Base-by-base conservation (phyloP, 2,329 filamentous ascomycete genomes). In the Phoma sp. region DNA sequence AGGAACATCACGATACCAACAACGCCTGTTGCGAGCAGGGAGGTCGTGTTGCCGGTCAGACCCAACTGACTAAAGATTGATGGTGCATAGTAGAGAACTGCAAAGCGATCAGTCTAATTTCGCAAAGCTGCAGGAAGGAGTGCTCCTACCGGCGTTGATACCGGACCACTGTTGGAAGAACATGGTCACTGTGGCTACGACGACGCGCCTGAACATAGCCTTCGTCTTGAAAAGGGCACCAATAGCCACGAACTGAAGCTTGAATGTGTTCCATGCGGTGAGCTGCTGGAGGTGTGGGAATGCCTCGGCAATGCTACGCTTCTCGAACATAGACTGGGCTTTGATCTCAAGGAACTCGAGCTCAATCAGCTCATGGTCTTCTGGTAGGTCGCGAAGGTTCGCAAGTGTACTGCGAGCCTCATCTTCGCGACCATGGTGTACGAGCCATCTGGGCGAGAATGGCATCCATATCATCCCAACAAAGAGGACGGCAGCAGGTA, bases 291-390 rank as follows among this genome's bases (percentile, higher is more conserved):
- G 77, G 31, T 88, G 79, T 0, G 89, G 90, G 72, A 90, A 92
- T 22, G 87, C 80, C 58, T 89, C 86, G 0, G 78, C 15, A 76
- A 81, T 84, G 83, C 9, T 88, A 80, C 0, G 85, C 76, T 92
- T 90, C 74, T 94, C 90, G 62, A 94, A 95, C 17, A 90, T 73
- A 0, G 86, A 88, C 71, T 92, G 88, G 0, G 90, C 89, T 72
- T 91, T 90, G 76, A 94, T 93, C 71, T 94, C 90, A n/a, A 92
- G 82, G 68, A 89, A 92, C 67, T 94, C 91, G 1, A 92, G 80
- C 60, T 88, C 83, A 33, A 93, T 84, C 0, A 91, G 81, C 52
- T 90, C 86, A 67, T 92, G 83, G 60, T 88, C 83, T 15, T 77
- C 69, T 0, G 84, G 72, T 0, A 91, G 81, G 6, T 80, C 81